These are phyloP conservation scores for Globisporangium heterothallicum DNA, from an alignment of 352 stramenopile genomes.

Conservation along the genomic window DNA sequence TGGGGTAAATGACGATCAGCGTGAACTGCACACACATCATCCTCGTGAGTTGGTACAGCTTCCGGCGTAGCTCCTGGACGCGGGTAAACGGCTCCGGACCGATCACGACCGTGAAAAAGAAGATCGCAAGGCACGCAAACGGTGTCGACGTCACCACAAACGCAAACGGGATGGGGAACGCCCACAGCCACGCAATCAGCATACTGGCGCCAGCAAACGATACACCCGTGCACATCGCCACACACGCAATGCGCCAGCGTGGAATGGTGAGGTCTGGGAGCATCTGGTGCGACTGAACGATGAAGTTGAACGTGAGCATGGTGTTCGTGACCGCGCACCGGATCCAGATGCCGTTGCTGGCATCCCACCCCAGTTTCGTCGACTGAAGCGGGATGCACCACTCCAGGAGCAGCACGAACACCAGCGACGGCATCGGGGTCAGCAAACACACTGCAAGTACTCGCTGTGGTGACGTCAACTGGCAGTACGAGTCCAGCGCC, in stretches of 20 bases:
- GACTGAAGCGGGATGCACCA: conserved; percentile 19
- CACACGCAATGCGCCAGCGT: not conserved
- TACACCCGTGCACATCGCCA: conserved; percentile 11
- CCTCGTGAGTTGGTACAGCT: conserved; percentile 13
- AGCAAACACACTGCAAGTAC: conserved; percentile 8
- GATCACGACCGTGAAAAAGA: conserved; percentile 10
- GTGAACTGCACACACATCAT: conserved; percentile 3
- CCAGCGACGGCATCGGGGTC: conserved; percentile 14
- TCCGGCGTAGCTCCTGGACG: conserved; percentile 10
- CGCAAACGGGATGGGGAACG: conserved; percentile 24
- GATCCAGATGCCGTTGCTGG: conserved; percentile 21
- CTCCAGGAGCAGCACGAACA: conserved; percentile 17
- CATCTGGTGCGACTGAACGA: conserved; percentile 13
- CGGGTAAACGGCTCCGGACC: conserved; percentile 11
- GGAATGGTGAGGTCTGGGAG: conserved; percentile 13
- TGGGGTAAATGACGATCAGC: conserved; percentile 15
- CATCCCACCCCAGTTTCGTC: conserved; percentile 11
- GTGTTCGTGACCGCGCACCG: conserved; percentile 13
- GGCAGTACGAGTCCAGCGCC: conserved; percentile 8
- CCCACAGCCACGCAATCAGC: conserved; percentile 18
- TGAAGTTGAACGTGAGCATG: conserved; percentile 9
- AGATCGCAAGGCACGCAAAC: conserved; percentile 16
- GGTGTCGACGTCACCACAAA: conserved; percentile 18
- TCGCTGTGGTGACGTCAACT: not conserved
- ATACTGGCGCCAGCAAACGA: conserved; percentile 13